Base-by-base conservation (phyloP, 1,284 basidiomycete genomes). In the Apiotrichum veenhuisii region DNA sequence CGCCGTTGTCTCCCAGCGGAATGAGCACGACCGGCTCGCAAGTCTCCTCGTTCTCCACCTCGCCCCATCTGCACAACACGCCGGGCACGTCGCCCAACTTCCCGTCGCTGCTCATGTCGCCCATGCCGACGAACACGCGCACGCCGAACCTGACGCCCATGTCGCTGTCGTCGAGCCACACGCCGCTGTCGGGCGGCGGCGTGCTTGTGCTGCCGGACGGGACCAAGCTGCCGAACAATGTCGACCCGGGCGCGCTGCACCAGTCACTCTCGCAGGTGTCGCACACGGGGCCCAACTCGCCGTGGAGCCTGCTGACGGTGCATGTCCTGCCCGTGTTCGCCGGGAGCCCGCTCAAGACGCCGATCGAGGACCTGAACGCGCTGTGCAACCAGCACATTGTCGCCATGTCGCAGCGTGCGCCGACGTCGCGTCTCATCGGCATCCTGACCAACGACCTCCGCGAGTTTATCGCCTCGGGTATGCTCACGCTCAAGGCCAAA, bases 261-360 rank as follows among this genome's bases (percentile, higher is more conserved):
- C 25, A 44, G 65, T 17, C 53, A 55, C 64, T 69, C 45, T 62
- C 69, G 5, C 55, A 72, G 53, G 18, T 41, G 9, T 65, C 69
- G 37, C 67, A 75, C 64, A 68, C 70, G 33, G 64, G 64, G 52
- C 72, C 76, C 1, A 71, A 58, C 54, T 68, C 65, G 18, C 87
- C 89, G 12, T 94, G 91, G 91, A 83, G 85, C 54, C 80, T 84
- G 42, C 78, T 96, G 22, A 90, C 93, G 69, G 85, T 94, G 25
- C 85, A 90, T 70, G 85, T 96, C 9, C 78, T 97, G 14, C 92
- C 92, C 0, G 77, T 96, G 8, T 96, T 94, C 79, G 96, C 96
- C 55, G 89, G 91, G 43, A 90, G 95, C 68, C 87, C 88, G 2
- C 81, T 96, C n/a, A 83, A 86, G 64, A 84, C 87, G 41, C 87